phyloP scores from a whole-genome alignment of 768 basidiomycete species.

The Boletus insuetus region DNA sequence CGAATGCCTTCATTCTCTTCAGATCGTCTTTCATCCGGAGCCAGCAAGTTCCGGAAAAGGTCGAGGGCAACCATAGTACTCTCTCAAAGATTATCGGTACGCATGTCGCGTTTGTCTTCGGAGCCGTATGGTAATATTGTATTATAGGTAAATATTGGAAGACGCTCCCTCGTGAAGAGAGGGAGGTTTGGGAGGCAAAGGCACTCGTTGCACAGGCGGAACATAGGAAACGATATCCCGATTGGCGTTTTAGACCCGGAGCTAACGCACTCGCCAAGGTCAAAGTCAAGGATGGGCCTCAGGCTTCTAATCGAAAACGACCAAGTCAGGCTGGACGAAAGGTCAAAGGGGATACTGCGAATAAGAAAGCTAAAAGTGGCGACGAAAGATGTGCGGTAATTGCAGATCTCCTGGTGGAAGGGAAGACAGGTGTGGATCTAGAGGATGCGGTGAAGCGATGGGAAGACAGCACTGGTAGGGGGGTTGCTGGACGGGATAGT shows the following conservation, averaged over 20 bases:
- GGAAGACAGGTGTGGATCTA: slow-evolving; percentile 62
- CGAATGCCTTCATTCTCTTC: slow-evolving; percentile 85
- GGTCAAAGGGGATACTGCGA: slow-evolving; percentile 29
- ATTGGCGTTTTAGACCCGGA: slow-evolving; percentile 81
- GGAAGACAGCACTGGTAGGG: slow-evolving; percentile 20
- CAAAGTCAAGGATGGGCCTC: slow-evolving; percentile 42
- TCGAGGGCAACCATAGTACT: slow-evolving; percentile 77
- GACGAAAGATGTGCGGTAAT: slow-evolving; percentile 66
- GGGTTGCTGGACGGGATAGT: slow-evolving; percentile 1
- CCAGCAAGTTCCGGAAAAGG: slow-evolving; percentile 70
- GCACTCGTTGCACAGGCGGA: slow-evolving; percentile 69
- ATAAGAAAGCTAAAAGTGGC: slow-evolving; percentile 29
- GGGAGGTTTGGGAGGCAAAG: slow-evolving; percentile 74
- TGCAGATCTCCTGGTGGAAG: slow-evolving; percentile 61
- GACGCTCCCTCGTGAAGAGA: slow-evolving; percentile 61
- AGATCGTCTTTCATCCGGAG: slow-evolving; percentile 74
- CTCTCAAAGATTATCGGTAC: slow-evolving; percentile 80
- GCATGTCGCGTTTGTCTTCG: not conserved
- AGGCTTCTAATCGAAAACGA: slow-evolving; percentile 28
- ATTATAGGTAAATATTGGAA: slow-evolving; percentile 70
- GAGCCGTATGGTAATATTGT: not conserved
- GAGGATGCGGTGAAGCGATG: slow-evolving; percentile 59
- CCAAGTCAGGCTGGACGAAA: slow-evolving; percentile 27
- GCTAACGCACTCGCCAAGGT: slow-evolving; percentile 40
- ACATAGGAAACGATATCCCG: slow-evolving; percentile 71